Conservation (phyloP, 2,329 filamentous ascomycete species). For the Emydomyces testavorans region DNA sequence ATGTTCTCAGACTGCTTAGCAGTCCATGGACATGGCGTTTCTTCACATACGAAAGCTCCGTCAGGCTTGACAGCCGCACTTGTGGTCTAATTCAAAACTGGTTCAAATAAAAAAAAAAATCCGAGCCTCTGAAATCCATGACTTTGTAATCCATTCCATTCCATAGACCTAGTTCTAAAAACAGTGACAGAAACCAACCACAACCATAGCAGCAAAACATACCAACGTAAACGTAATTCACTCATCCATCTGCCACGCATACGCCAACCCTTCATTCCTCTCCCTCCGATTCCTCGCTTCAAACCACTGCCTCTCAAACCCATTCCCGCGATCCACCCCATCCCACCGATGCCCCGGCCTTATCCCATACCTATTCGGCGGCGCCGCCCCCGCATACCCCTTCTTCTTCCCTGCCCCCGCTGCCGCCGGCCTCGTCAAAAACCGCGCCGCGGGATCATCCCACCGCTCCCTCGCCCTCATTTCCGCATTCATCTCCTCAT, state of each 20-base stretch:
- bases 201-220: too few relatives aligned
- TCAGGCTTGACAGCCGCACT: too few relatives aligned
- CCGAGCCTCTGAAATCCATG: too few relatives aligned
- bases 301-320: slow-evolving; percentile 89
- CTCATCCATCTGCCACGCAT: slow-evolving; percentile 95
- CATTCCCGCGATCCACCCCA: slow-evolving; percentile 85
- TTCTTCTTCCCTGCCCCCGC: slow-evolving; percentile 49
- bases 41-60: too few relatives aligned
- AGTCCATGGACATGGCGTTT: too few relatives aligned
- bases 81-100: too few relatives aligned
- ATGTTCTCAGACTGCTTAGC: too few relatives aligned
- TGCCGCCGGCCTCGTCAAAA: slow-evolving; percentile 53
- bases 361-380: slow-evolving; percentile 90
- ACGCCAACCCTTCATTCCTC: slow-evolving; percentile 68
- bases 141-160: too few relatives aligned
- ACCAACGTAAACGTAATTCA: too few relatives aligned
- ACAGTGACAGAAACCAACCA: too few relatives aligned
- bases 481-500: slow-evolving; percentile 74
- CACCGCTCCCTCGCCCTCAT: slow-evolving; percentile 65
- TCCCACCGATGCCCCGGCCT: slow-evolving; percentile 90
- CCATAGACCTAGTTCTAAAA: too few relatives aligned
- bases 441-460: slow-evolving; percentile 86
- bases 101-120: too few relatives aligned
- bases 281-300: slow-evolving; percentile 68
- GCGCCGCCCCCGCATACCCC: slow-evolving; percentile 64